phyloP scores from a whole-genome alignment of 148 eudicot genomes.

The Heliamphora exappendiculata region DNA sequence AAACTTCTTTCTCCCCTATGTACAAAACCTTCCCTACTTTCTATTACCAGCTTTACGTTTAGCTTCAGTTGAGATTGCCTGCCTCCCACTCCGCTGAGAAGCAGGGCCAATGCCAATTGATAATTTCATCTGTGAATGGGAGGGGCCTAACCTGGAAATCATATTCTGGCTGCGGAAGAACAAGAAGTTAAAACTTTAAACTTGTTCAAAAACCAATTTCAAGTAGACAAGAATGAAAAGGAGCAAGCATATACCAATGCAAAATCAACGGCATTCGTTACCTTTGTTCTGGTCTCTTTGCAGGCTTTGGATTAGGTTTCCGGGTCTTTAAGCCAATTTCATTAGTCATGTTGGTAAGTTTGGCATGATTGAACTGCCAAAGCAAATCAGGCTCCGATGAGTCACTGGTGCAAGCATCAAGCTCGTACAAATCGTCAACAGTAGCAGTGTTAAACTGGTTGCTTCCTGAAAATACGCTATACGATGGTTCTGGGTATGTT shows the following conservation, averaged over 20 bases:
- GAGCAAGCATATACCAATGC: background rate
- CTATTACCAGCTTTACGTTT: constrained; percentile 60
- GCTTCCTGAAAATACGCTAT: no score
- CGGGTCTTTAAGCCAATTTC: constrained; percentile 45
- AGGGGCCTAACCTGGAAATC: constrained; percentile 42
- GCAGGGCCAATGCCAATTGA: constrained; percentile 32
- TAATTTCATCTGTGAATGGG: no score
- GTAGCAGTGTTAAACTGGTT: no score
- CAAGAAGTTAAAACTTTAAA: constrained; percentile 9
- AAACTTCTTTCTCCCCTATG: no score
- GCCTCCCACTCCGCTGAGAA: constrained; percentile 49
- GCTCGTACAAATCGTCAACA: constrained; percentile 69
- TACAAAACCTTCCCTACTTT: constrained; percentile 35
- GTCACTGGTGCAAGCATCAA: constrained; percentile 93
- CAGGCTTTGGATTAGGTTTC: constrained; percentile 40
- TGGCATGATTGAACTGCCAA: constrained; percentile 84
- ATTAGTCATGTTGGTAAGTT: constrained; percentile 44
- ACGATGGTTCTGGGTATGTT: no score
- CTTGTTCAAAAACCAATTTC: background rate
- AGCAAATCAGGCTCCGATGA: constrained; percentile 95
- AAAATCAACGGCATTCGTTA: constrained; percentile 17
- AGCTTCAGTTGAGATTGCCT: constrained; percentile 37
- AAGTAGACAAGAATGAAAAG: background rate
- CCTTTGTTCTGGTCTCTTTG: constrained; percentile 66
- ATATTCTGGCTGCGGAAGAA: constrained; percentile 40